Conservation (phyloP, 75 land plant species). For the Pseudotsuga menziesii region DNA sequence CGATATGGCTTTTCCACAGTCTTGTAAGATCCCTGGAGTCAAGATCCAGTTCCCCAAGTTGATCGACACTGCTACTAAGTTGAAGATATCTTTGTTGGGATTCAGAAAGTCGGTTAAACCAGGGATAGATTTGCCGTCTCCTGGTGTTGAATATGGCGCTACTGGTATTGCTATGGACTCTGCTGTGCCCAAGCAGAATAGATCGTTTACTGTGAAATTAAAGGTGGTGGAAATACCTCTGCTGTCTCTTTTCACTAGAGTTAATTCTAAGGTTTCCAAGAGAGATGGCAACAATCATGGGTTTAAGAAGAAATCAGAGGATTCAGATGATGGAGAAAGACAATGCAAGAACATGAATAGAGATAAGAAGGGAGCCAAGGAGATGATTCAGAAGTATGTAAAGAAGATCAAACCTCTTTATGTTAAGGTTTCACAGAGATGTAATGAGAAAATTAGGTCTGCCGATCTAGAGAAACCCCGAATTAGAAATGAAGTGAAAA, state of each 20-base stretch:
- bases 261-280: slow-evolving; percentile 16
- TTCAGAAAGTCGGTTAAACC: slow-evolving; percentile 28
- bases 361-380: slow-evolving; percentile 32
- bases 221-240: slow-evolving; percentile 56
- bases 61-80: slow-evolving; percentile 47
- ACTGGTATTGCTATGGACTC: not conserved
- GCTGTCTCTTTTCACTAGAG: slow-evolving; percentile 49
- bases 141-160: not conserved
- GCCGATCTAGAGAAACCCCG: slow-evolving; percentile 15
- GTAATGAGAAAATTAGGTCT: slow-evolving; percentile 23
- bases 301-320: slow-evolving; percentile 2
- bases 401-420: slow-evolving; percentile 65
- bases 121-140: slow-evolving; percentile 8
- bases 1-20: too few relatives aligned
- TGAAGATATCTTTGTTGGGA: slow-evolving; percentile 37
- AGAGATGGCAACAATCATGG: not conserved
- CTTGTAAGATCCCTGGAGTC: not conserved
- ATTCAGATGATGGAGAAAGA: not conserved
- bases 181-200: slow-evolving; percentile 12
- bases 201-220: slow-evolving; percentile 49
- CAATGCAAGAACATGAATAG: not conserved
- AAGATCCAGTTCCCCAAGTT: slow-evolving; percentile 28
- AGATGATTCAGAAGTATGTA: slow-evolving; percentile 43
- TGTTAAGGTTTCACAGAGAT: slow-evolving; percentile 37
- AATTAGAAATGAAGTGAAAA: not conserved